Conservation (phyloP, 2,329 filamentous ascomycete species). For the Talaromyces islandicus region DNA sequence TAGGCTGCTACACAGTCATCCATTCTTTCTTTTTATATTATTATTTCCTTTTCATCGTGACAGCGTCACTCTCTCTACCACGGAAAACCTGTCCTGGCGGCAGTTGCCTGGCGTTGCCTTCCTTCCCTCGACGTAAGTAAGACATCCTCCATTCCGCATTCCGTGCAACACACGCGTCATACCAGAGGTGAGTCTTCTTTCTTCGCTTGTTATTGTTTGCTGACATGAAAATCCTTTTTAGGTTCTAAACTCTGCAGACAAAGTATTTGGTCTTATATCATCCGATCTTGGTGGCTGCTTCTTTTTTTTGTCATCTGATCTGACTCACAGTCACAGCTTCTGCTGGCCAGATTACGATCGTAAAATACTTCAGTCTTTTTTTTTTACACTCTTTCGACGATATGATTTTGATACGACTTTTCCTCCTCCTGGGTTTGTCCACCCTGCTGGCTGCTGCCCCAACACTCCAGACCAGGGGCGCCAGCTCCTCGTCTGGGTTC, state of each 20-base stretch:
- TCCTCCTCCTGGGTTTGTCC: constrained; percentile 25
- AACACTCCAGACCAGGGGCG: constrained; percentile 14
- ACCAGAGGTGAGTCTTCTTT: not conserved
- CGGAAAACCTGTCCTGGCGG: constrained; percentile 7
- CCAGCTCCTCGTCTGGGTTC: constrained; percentile 46
- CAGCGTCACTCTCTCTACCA: not conserved
- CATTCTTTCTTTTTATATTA: constrained; percentile 3
- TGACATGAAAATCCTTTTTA: not conserved
- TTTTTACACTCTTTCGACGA: not conserved
- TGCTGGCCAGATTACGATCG: constrained; percentile 6
- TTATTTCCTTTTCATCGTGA: not conserved
- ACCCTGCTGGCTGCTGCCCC: constrained; percentile 27
- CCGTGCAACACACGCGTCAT: not conserved
- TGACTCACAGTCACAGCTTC: constrained; percentile 3
- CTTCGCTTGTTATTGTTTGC: not conserved
- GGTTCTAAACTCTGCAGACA: not conserved
- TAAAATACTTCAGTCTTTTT: not conserved
- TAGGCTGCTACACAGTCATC: constrained; percentile 9
- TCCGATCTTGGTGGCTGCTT: not conserved
- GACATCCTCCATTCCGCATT: not conserved
- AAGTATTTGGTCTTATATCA: not conserved
- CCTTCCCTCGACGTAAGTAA: not conserved
- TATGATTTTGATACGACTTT: constrained; percentile 19
- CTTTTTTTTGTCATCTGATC: not conserved
- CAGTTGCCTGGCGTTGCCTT: not conserved